Conservation (phyloP, 805 yeast genomes). For the Saccharomycopsis capsularis region DNA sequence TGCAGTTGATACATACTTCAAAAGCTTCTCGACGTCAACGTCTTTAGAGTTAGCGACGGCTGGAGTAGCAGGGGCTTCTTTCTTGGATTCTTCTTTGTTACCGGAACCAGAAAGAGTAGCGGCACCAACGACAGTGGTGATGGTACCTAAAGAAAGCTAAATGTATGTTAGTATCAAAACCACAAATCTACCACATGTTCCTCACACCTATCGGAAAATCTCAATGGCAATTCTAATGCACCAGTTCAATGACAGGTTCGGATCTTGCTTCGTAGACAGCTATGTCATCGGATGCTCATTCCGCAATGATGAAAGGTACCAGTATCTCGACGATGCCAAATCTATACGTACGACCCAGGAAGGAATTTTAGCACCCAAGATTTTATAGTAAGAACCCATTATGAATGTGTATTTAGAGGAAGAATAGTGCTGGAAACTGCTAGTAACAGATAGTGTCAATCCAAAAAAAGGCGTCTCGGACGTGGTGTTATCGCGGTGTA, state of each 20-base stretch:
- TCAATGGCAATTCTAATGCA: too few relatives aligned
- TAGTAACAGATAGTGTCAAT: too few relatives aligned
- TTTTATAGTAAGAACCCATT: constrained; percentile 22
- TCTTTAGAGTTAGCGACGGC: constrained; percentile 25
- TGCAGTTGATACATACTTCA: constrained; percentile 24
- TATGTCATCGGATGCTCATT: too few relatives aligned
- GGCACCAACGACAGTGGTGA: constrained; percentile 29
- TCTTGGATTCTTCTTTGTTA: too few relatives aligned
- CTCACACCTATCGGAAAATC: background rate
- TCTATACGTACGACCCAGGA: constrained; percentile 19
- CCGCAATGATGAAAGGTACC: background rate
- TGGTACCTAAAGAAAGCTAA: constrained; percentile 30
- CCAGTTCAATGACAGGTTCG: too few relatives aligned
- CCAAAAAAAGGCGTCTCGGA: too few relatives aligned
- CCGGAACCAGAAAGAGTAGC: constrained; percentile 25
- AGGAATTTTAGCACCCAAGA: constrained; percentile 22
- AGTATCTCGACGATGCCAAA: too few relatives aligned
- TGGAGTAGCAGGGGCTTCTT: constrained; percentile 24
- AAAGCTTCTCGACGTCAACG: constrained; percentile 30
- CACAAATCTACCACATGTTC: too few relatives aligned
- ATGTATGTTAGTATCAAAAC: background rate
- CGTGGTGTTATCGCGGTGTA: too few relatives aligned
- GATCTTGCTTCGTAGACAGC: too few relatives aligned
- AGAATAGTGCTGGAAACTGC: too few relatives aligned
- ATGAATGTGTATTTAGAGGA: background rate